These are phyloP conservation scores for Trichophyton equinum DNA, from an alignment of 2,329 filamentous ascomycete species.

Conservation along the genomic window DNA sequence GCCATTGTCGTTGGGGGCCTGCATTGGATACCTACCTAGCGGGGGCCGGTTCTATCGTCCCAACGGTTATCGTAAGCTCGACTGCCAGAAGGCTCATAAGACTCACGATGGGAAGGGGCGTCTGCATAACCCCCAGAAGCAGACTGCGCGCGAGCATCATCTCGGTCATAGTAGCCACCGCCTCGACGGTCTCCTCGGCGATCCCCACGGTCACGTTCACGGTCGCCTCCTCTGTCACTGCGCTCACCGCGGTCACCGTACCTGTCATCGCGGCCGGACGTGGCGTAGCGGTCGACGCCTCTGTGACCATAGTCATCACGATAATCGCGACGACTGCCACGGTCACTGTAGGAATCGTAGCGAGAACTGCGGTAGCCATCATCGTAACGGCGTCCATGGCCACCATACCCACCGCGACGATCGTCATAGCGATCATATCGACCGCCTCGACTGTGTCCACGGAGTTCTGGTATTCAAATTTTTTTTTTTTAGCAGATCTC, in stretches of 20 bases:
- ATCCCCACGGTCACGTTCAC: slow-evolving; percentile 23
- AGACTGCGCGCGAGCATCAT: slow-evolving; percentile 36
- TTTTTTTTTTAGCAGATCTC: slow-evolving; percentile 9
- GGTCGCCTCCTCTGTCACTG: slow-evolving; percentile 17
- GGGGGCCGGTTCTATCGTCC: slow-evolving; percentile 27
- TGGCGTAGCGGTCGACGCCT: slow-evolving; percentile 46
- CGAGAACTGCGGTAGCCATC: slow-evolving; percentile 30
- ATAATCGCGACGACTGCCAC: slow-evolving; percentile 23
- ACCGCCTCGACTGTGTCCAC: slow-evolving; percentile 34
- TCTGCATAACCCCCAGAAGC: slow-evolving; percentile 25
- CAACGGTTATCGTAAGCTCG: slow-evolving; percentile 30
- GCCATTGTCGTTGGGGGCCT: not conserved
- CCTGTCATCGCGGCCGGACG: slow-evolving; percentile 25
- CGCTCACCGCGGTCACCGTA: slow-evolving; percentile 33
- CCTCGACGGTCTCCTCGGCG: slow-evolving; percentile 37
- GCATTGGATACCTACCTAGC: slow-evolving; percentile 24
- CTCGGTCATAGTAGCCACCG: slow-evolving; percentile 42
- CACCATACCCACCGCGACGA: slow-evolving; percentile 29
- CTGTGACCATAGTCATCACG: slow-evolving; percentile 21
- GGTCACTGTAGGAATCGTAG: slow-evolving; percentile 42
- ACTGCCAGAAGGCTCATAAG: slow-evolving; percentile 23
- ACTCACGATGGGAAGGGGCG: slow-evolving; percentile 26
- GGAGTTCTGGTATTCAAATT: slow-evolving; percentile 31
- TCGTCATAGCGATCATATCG: slow-evolving; percentile 38
- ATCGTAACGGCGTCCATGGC: slow-evolving; percentile 28